Base-by-base conservation (phyloP, 1,139 yeast genomes). In the Saccharomyces hybrid region DNA sequence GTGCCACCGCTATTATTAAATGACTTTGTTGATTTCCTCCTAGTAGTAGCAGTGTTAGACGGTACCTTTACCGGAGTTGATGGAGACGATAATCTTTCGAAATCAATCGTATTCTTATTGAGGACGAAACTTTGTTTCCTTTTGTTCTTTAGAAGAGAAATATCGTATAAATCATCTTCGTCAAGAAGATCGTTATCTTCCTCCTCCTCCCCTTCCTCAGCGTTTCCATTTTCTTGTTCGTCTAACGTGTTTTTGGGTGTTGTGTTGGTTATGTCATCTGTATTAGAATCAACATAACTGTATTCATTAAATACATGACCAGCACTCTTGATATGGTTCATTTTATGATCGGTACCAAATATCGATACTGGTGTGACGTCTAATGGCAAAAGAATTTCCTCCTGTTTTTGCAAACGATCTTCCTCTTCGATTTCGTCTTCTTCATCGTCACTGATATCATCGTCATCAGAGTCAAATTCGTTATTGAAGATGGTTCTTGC, bases 401-500 rank as follows among this genome's bases (percentile, higher is more conserved):
- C 31, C 8, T 38, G 28, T 38, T 49, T 25, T 44, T 29, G 48
- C 9, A 29, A 19, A 42, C 48, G n/a, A 29, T 29, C 32, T 29
- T 11, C 32, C 5, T 50, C 52, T 25, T 19, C 23, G 4, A 75
- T 78, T 11, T 67, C 62, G 34, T 68, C 66, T 25, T 77, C 69
- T 31, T 73, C 77, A 53, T 64, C 50, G 60, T 70, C 60, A 58
- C 69, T 62, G 54, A 56, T 63, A 25, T 59, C 60, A 5, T 56
- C 60, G 31, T 56, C 63, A 50, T 68, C 82, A 44, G 59, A 61
- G 14, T 56, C 52, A 49, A 76, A 75, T 58, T 79, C 83, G 31
- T 73, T 77, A 57, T 78, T 82, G 60, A 78, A 78, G 56, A 76
- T 78, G 62, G 74, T 57, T 56, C 62, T 61, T 9, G 71, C 68